Base-by-base conservation (phyloP, 176 grass and related monocot genomes). In the Bolboschoenus planiculmis region DNA sequence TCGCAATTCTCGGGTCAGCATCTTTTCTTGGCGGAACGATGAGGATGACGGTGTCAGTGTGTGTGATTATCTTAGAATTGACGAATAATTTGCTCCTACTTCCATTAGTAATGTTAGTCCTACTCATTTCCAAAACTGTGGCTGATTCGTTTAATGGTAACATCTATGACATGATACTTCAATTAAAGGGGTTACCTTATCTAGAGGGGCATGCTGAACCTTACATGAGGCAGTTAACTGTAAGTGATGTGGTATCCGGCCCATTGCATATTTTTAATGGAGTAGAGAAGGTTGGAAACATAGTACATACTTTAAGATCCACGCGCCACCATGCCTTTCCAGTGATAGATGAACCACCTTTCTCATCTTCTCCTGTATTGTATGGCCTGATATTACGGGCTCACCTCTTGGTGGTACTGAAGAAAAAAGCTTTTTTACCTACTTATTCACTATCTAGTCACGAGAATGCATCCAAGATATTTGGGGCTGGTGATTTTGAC, bases 61-160 rank as follows among this genome's bases (percentile, higher is more conserved):
- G 95, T 79, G 92, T 98, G 34, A 90, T 97, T 34, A 56, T 98
- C 40, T 36, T 98, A 6, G 95, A 98, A 84, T 83, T 98, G 18
- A 98, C 92, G n/a, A 98, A 98, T 85, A 94, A 98, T 83, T 88
- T 97, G 64, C 87, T 98, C 9, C 83, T 98, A 1, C 95, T 98
- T 15, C 95, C 95, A 54, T 81, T 98, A 5, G 80, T 98, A 21
- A 98, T 98, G 95, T 55, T 98, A 29, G 95, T 98, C 36, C 84
- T 98, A 1, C 95, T 98, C 53, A 90, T 93, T 81, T 95, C 95
- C n/a, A 98, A 98, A 84, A 88, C 92, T 5, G 66, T 95, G 26
- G 95, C 92, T 0, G 95, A 98, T 78, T 93, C 86, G 10, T 95
- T 95, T 89, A 98, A 91, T 88, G 67, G 87, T 70, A 95, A 93